Base-by-base conservation (phyloP, 2,329 filamentous ascomycete genomes). In the Colletotrichum simmondsii region DNA sequence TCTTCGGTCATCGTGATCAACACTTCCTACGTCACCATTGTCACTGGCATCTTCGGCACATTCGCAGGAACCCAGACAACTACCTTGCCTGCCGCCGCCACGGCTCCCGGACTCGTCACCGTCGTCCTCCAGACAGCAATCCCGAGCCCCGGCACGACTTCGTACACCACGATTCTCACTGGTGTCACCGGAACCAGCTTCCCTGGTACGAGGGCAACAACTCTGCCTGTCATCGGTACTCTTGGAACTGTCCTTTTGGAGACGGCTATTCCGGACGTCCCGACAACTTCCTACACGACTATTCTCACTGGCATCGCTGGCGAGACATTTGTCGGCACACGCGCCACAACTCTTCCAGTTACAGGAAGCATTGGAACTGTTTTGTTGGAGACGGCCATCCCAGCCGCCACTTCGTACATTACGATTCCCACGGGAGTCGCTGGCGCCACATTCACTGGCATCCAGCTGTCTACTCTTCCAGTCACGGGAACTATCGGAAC, bases 31-130 rank as follows among this genome's bases (percentile, higher is more conserved):
- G 60, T 63, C 5, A 68, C 58, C 22, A 53, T 72, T 19, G 14
- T 72, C 12, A 72, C 58, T 4, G 69, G 69, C 4, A 5, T 72
- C 37, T 53, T 63, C 12, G 69, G 65, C 19, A 46, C 12, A 1
- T 72, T 72, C 16, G 19, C 57, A 7, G 69, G 69, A 5, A 72
- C 69, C 22, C 69, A 62, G 30, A 69, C 65, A 32, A 68, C 58
- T 2, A 72, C 69, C 2, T 30, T 72, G 16, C 30, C 57, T n/a
- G 52, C 69, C 24, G 69, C 52, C 52, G 53, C 28, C 28, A 69
- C 22, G 37, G 68, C 61, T 8, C 68, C 68, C 19, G 65, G 37
- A 6, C 19, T 68, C 16, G 53, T 69, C 10, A 72, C 69, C 10
- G 69, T 72, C 16, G 35, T 72, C 3, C 37, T 72, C 2, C 65